Conservation (phyloP, 768 basidiomycete species). For the Leccinum boreale region DNA sequence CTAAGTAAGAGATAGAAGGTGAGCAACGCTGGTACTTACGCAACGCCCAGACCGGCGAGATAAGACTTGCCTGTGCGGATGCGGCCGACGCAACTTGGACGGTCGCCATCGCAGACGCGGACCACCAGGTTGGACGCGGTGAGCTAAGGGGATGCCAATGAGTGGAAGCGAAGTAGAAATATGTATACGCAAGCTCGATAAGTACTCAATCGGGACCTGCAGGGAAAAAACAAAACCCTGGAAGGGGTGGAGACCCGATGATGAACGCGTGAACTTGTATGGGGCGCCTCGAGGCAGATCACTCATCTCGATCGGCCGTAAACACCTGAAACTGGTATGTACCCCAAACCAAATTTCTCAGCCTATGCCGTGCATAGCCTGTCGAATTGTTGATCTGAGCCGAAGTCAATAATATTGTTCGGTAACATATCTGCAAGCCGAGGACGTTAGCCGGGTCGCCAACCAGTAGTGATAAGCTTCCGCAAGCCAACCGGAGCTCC, state of each 20-base stretch:
- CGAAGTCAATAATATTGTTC: neutral
- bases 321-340: constrained; percentile 9
- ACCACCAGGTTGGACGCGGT: neutral
- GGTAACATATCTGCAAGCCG: neutral
- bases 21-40: neutral
- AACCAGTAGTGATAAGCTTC: neutral
- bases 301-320: constrained; percentile 6
- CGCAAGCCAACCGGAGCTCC: neutral
- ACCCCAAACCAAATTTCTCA: neutral
- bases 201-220: constrained; percentile 2
- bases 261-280: constrained; percentile 21
- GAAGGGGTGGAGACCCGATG: constrained; percentile 1
- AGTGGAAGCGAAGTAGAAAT: neutral
- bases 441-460: neutral
- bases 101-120: constrained; percentile 6
- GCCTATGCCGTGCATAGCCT: neutral
- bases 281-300: constrained; percentile 19
- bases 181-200: neutral
- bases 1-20: constrained; percentile 2
- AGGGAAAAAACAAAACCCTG: constrained; percentile 12
- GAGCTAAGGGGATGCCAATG: neutral
- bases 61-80: constrained; percentile 14
- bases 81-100: neutral
- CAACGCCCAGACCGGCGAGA: neutral
- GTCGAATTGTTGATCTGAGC: neutral